Conservation (phyloP, 805 yeast species). For the Pichia insulana region DNA sequence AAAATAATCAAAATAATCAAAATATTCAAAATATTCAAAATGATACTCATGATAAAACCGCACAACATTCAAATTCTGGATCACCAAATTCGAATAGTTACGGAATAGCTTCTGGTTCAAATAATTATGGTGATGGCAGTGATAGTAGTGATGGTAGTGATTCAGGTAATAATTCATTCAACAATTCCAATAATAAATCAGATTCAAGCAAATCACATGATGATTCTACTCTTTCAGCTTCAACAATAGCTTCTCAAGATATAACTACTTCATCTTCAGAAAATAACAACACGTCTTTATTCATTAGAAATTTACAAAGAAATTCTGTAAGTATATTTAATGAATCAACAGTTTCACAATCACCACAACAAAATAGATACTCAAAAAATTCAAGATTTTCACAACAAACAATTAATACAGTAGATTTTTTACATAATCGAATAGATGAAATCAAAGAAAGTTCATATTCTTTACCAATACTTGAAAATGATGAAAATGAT, state of each 20-base stretch:
- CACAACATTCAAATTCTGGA: background rate
- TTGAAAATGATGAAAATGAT: too few relatives aligned
- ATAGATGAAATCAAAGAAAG: too few relatives aligned
- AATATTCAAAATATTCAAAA: background rate
- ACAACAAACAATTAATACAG: background rate
- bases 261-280: slow-evolving; percentile 2
- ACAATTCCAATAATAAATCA: background rate
- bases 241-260: background rate
- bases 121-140: too few relatives aligned
- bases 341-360: background rate
- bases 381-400: background rate
- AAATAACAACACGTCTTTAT: background rate
- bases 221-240: background rate
- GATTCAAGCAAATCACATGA: background rate
- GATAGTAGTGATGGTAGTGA: background rate
- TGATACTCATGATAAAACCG: background rate
- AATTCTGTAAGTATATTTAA: slow-evolving; percentile 2
- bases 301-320: slow-evolving; percentile 2
- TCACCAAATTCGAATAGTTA: too few relatives aligned
- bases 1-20: background rate
- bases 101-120: too few relatives aligned
- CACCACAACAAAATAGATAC: background rate
- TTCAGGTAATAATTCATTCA: background rate
- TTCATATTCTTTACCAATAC: too few relatives aligned
- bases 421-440: too few relatives aligned